These are phyloP conservation scores for Trichothecium sympodiale DNA, from an alignment of 2,329 filamentous ascomycete species.

Conservation along the genomic window DNA sequence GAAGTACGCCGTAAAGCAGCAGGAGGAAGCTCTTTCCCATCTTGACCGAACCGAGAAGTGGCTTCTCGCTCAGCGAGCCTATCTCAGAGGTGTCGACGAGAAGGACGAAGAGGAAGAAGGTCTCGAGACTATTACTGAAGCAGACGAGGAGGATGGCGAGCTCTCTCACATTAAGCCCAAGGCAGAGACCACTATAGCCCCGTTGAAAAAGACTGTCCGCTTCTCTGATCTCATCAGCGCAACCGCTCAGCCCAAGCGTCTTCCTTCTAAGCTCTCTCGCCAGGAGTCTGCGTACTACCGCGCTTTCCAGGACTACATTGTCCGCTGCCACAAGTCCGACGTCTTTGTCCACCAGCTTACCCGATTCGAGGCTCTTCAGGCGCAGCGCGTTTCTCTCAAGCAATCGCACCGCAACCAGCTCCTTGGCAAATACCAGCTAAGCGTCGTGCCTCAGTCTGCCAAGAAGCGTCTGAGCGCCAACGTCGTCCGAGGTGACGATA, in stretches of 20 bases:
- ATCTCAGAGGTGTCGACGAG: slow-evolving; percentile 56
- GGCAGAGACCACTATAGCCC: slow-evolving; percentile 11
- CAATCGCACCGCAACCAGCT: slow-evolving; percentile 70
- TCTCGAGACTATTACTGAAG: slow-evolving; percentile 25
- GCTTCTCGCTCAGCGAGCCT: slow-evolving; percentile 72
- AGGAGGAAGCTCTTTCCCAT: slow-evolving; percentile 59
- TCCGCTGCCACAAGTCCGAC: slow-evolving; percentile 57
- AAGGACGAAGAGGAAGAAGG: slow-evolving; percentile 21
- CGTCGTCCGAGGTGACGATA: slow-evolving; percentile 61
- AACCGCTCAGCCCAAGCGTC: slow-evolving; percentile 33
- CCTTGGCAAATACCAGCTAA: slow-evolving; percentile 74
- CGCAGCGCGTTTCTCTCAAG: slow-evolving; percentile 64
- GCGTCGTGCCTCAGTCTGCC: slow-evolving; percentile 54
- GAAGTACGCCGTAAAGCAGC: slow-evolving; percentile 62
- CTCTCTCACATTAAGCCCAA: slow-evolving; percentile 8
- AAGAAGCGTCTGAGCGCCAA: slow-evolving; percentile 64
- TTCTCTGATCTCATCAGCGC: slow-evolving; percentile 49
- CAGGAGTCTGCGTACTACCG: slow-evolving; percentile 77
- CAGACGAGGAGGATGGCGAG: slow-evolving; percentile 13
- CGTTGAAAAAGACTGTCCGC: slow-evolving; percentile 62
- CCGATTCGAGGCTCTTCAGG: slow-evolving; percentile 81
- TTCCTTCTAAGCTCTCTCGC: slow-evolving; percentile 40
- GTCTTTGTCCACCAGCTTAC: slow-evolving; percentile 75
- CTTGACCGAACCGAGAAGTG: slow-evolving; percentile 78
- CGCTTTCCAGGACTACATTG: slow-evolving; percentile 67